phyloP scores from a whole-genome alignment of 2,329 filamentous ascomycete species.

The Sporothrix inflata region DNA sequence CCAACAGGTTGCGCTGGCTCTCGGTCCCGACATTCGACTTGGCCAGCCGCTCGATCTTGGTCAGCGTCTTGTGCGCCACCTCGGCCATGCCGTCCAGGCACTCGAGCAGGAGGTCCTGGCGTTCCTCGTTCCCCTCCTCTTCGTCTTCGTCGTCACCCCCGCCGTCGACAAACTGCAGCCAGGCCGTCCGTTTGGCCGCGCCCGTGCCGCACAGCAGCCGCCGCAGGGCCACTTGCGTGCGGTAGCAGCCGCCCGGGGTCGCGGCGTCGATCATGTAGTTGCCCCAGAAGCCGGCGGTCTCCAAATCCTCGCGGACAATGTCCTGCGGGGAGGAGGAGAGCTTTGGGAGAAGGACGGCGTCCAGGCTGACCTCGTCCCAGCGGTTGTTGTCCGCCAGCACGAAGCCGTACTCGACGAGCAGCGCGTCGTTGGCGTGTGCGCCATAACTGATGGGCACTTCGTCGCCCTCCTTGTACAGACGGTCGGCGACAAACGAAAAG shows the following conservation, averaged over 20 bases:
- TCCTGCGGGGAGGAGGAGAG: slow-evolving; percentile 21
- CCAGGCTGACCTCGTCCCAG: slow-evolving; percentile 54
- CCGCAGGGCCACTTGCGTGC: slow-evolving; percentile 36
- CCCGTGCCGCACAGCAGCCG: slow-evolving; percentile 30
- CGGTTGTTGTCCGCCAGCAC: slow-evolving; percentile 46
- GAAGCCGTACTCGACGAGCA: slow-evolving; percentile 70
- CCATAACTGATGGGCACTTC: slow-evolving; percentile 74
- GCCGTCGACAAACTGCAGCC: slow-evolving; percentile 32
- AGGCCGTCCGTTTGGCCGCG: slow-evolving; percentile 24
- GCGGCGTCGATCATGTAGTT: slow-evolving; percentile 37
- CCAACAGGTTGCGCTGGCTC: slow-evolving; percentile 31
- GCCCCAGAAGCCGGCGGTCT: slow-evolving; percentile 34
- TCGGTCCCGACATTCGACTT: slow-evolving; percentile 23
- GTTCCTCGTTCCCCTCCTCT: slow-evolving; percentile 4
- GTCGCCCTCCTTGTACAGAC: slow-evolving; percentile 57
- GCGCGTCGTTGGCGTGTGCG: slow-evolving; percentile 69
- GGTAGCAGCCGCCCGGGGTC: slow-evolving; percentile 36
- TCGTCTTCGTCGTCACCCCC: slow-evolving; percentile 27
- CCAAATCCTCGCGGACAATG: slow-evolving; percentile 30
- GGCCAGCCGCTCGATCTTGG: slow-evolving; percentile 20
- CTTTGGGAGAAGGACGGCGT: slow-evolving; percentile 48
- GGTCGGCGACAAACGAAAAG: slow-evolving; percentile 59
- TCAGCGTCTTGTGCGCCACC: slow-evolving; percentile 24
- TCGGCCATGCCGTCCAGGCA: slow-evolving; percentile 32
- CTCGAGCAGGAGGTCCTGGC: slow-evolving; percentile 28